Conservation (phyloP, 768 basidiomycete species). For the Leccinum disarticulatum region DNA sequence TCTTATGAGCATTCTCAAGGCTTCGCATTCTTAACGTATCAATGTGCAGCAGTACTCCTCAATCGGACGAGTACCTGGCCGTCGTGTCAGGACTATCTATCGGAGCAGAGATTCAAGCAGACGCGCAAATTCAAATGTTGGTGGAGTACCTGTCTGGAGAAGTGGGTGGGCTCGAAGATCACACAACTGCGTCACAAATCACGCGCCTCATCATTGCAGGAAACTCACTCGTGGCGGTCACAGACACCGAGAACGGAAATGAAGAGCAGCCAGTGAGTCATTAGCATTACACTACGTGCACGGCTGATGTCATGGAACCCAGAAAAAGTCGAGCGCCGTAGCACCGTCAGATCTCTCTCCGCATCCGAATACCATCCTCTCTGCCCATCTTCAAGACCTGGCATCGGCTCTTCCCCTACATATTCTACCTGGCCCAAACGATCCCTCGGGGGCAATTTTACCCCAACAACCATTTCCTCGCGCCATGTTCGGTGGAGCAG, state of each 20-base stretch:
- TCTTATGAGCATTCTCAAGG: background rate
- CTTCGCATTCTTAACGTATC: conserved; percentile 12
- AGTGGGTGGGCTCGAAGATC: conserved; percentile 66
- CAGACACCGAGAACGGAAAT: conserved; percentile 33
- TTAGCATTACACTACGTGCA: background rate
- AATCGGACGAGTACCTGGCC: conserved; percentile 76
- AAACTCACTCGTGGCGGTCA: conserved; percentile 70
- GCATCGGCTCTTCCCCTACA: conserved; percentile 80
- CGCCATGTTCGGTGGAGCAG: conserved; percentile 77
- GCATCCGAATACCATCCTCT: conserved; percentile 70
- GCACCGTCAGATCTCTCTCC: conserved; percentile 57
- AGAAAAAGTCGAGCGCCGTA: conserved; percentile 69
- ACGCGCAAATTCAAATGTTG: conserved; percentile 82
- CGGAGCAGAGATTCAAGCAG: conserved; percentile 58
- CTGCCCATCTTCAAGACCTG: conserved; percentile 72
- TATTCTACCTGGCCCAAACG: conserved; percentile 81
- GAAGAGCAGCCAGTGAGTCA: conserved; percentile 49
- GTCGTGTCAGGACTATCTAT: conserved; percentile 84
- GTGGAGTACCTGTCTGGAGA: conserved; percentile 89
- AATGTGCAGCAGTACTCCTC: conserved; percentile 12
- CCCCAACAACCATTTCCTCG: conserved; percentile 94
- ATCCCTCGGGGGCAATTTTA: conserved; percentile 85
- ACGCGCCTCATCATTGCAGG: conserved; percentile 88
- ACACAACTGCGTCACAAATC: conserved; percentile 64
- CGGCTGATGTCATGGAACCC: conserved; percentile 18